Percentiles rank a stretch among this genome's conserved stretches.
phyloP scores from a whole-genome alignment of 2,329 filamentous ascomycete genomes.

The Cephalotrichum gorgonifer region DNA sequence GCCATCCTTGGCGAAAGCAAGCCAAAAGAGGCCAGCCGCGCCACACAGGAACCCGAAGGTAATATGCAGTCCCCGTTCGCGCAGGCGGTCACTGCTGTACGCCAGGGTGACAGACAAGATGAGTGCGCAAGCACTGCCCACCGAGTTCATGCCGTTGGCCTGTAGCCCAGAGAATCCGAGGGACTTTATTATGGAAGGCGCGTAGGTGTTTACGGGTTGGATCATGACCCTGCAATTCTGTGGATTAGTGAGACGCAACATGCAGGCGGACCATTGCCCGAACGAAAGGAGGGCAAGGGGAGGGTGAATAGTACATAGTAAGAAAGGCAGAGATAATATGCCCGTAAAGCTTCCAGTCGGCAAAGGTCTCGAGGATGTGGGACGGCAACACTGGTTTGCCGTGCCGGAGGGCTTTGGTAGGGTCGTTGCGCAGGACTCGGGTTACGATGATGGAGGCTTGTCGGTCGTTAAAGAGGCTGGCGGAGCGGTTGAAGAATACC shows the following conservation, averaged over 20 bases:
- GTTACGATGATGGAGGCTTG: conserved; percentile 17
- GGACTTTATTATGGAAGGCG: conserved; percentile 18
- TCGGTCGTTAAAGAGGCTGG: conserved; percentile 14
- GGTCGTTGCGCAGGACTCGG: conserved; percentile 17
- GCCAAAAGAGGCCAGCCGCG: conserved; percentile 15
- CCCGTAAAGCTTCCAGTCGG: conserved; percentile 18
- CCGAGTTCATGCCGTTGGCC: conserved; percentile 18
- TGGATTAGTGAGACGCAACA: too few species aligned
- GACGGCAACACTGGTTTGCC: conserved; percentile 12
- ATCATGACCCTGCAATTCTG: conserved; percentile 15
- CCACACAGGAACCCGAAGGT: conserved; percentile 15
- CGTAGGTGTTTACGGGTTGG: conserved; percentile 18
- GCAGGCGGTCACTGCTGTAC: conserved; percentile 16
- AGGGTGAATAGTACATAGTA: conserved; percentile 11
- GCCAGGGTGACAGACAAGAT: conserved; percentile 15
- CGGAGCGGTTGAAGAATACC: conserved; percentile 13
- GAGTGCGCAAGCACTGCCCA: conserved; percentile 16
- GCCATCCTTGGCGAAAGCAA: conserved; percentile 13
- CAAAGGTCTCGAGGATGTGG: conserved; percentile 15
- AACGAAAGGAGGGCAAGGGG: too few species aligned
- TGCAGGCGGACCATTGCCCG: too few species aligned
- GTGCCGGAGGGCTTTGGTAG: conserved; percentile 15
- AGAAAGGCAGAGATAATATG: conserved; percentile 15
- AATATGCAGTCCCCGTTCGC: conserved; percentile 18
- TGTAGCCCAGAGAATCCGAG: conserved; percentile 15